These are phyloP conservation scores for Termitomyces sp. DNA, from an alignment of 768 basidiomycete genomes.

Conservation along the genomic window DNA sequence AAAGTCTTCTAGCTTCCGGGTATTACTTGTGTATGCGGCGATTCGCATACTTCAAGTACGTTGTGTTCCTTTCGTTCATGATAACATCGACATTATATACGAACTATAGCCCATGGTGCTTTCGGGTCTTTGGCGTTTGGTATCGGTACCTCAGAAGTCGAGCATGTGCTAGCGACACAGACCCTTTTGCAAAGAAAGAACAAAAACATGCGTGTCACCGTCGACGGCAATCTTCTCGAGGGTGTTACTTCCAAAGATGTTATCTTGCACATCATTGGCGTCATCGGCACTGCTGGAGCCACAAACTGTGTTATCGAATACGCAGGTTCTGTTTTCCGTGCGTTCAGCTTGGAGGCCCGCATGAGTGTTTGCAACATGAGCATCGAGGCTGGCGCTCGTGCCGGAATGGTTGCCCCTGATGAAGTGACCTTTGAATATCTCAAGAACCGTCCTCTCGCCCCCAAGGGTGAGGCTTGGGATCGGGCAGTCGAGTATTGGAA, in stretches of 20 bases:
- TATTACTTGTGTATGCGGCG: conserved; percentile 84
- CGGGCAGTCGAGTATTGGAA: conserved; percentile 83
- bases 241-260: conserved; percentile 90
- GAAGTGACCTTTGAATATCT: conserved; percentile 84
- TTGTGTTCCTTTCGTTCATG: neutral
- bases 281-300: conserved; percentile 89
- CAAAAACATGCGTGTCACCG: conserved; percentile 89
- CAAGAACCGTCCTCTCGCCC: conserved; percentile 73
- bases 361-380: conserved; percentile 96
- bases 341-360: conserved; percentile 80
- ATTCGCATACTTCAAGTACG: conserved; percentile 90
- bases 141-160: conserved; percentile 91
- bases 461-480: conserved; percentile 84
- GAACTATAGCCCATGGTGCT: conserved; percentile 71
- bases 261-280: conserved; percentile 86
- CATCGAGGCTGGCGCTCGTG: conserved; percentile 89
- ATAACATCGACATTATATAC: neutral
- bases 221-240: conserved; percentile 74
- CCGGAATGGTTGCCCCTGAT: conserved; percentile 91
- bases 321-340: conserved; percentile 78
- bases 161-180: conserved; percentile 91
- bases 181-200: conserved; percentile 82
- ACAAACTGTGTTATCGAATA: conserved; percentile 89
- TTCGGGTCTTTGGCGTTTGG: conserved; percentile 93
- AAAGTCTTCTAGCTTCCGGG: conserved; percentile 52